Conservation (phyloP, 2,329 filamentous ascomycete species). For the Fusarium sp. region DNA sequence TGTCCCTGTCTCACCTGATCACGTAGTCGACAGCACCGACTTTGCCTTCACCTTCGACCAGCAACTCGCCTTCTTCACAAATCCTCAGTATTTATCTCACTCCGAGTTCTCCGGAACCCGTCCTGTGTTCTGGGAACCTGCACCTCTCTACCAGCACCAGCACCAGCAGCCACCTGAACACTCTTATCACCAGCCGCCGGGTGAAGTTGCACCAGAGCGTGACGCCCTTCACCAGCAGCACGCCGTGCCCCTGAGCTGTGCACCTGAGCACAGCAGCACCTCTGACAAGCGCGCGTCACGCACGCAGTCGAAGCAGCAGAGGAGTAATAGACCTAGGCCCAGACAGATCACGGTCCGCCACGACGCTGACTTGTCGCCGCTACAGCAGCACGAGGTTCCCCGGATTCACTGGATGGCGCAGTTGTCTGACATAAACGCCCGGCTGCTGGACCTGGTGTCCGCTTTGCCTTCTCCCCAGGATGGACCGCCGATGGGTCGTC, state of each 20-base stretch:
- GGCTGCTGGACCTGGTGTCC: slow-evolving; percentile 51
- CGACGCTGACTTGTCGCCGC: slow-evolving; percentile 29
- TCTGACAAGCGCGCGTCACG: slow-evolving; percentile 38
- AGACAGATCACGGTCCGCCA: slow-evolving; percentile 48
- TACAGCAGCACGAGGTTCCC: slow-evolving; percentile 35
- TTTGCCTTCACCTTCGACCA: slow-evolving; percentile 50
- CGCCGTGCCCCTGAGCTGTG: slow-evolving; percentile 35
- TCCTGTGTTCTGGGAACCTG: slow-evolving; percentile 38
- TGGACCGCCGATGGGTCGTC: slow-evolving; percentile 27
- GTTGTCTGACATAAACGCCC: slow-evolving; percentile 51
- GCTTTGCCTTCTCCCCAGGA: slow-evolving; percentile 44
- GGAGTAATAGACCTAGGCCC: slow-evolving; percentile 34
- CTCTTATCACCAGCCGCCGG: slow-evolving; percentile 13
- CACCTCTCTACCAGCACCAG: slow-evolving; percentile 13
- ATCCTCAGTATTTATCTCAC: slow-evolving; percentile 45
- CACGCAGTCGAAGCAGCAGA: slow-evolving; percentile 37
- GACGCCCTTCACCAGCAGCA: slow-evolving; percentile 10
- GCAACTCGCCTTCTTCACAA: slow-evolving; percentile 45
- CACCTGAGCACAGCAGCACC: slow-evolving; percentile 37
- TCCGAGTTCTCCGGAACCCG: slow-evolving; percentile 27
- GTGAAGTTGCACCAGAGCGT: slow-evolving; percentile 32
- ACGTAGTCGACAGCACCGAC: slow-evolving; percentile 45
- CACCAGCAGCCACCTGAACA: background rate
- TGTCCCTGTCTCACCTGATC: slow-evolving; percentile 43
- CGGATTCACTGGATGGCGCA: slow-evolving; percentile 52